Base-by-base conservation (phyloP, 768 basidiomycete genomes). In the Sporobolomyces phaffii region DNA sequence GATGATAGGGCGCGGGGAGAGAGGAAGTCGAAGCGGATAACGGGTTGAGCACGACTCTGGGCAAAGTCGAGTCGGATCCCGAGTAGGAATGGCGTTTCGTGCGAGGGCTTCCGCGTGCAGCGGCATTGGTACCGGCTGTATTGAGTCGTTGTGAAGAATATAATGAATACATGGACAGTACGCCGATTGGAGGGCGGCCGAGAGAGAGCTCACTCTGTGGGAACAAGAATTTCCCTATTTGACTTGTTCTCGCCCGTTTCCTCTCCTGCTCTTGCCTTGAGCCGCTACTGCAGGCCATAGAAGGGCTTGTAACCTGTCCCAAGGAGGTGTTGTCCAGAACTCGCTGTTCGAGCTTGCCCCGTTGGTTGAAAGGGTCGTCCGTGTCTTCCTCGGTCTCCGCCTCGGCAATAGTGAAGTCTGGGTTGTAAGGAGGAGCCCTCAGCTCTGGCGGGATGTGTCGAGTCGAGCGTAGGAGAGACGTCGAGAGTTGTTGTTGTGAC, bases 21-120 rank as follows among this genome's bases (percentile, higher is more conserved):
- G 56, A 10, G 1, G 60, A 22, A 14, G 48, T 29, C 22, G 44
- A 45, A 1, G 51, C 24, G 2, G 34, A 31, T 5, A 43, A 41
- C 9, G 52, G 29, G 20, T 40, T 38, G 1, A 48, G 43, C 22
- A 28, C 20, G 28, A 33, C 11, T n/a, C 29, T 43, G 18, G 61
- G 24, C 14, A 22, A 14, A 11, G 33, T 31, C 5, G 18, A 22
- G 28, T 50, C 2, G 3, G 40, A 5, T 18, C 52, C 52, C 3
- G 53, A 50, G 15, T 50, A 61, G 5, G 65, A 67, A 9, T 45
- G 54, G 17, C 68, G 68, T 44, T 65, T 69, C 34, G 60, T 24
- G 24, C 49, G 53, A 1, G 53, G 60, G 26, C 53, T 57, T 14
- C 47, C 47, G 0, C 18, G 20, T 2, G 53, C 22, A 6, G 51